A percentile compares a stretch with the other conserved stretches of the same genome.
These are phyloP conservation scores for Fusarium liriodendri DNA, from an alignment of 2,329 filamentous ascomycete genomes.

Conservation along the genomic window DNA sequence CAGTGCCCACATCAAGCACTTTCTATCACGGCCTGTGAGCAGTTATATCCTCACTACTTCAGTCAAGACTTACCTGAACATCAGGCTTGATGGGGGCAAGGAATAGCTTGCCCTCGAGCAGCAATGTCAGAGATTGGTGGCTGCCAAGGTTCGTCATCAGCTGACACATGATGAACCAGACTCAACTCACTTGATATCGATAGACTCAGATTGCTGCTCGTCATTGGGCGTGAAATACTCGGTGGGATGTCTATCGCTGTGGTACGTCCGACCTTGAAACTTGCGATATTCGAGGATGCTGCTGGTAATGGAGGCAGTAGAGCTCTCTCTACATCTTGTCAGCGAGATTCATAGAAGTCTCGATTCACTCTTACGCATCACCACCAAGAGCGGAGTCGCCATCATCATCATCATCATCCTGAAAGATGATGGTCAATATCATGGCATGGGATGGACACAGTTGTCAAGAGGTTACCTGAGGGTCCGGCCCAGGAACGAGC, in stretches of 20 bases:
- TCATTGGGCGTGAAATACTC: slow-evolving; percentile 43
- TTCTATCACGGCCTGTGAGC: slow-evolving; percentile 12
- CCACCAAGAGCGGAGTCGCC: slow-evolving; percentile 27
- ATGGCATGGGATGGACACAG: not conserved
- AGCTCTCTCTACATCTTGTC: slow-evolving; percentile 28
- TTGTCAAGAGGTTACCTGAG: slow-evolving; percentile 9
- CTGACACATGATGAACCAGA: too few species aligned
- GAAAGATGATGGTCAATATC: not conserved
- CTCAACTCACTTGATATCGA: slow-evolving; percentile 36
- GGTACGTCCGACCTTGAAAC: slow-evolving; percentile 37
- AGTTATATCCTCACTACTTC: too few species aligned
- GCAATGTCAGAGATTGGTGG: slow-evolving; percentile 35
- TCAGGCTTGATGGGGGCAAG: slow-evolving; percentile 31
- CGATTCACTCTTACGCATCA: slow-evolving; percentile 16
- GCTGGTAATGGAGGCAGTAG: slow-evolving; percentile 37
- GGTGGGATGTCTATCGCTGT: slow-evolving; percentile 35
- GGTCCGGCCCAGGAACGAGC: slow-evolving; percentile 32
- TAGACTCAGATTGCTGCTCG: slow-evolving; percentile 39
- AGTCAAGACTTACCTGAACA: slow-evolving; percentile 24
- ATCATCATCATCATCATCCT: slow-evolving; percentile 26
- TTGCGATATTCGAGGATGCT: slow-evolving; percentile 41
- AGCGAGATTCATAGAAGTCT: not conserved
- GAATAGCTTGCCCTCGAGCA: slow-evolving; percentile 31
- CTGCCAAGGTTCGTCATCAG: slow-evolving; percentile 5
- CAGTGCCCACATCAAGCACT: slow-evolving; percentile 19